Evolutionary conservation across 805 yeast genomes (phyloP), one percentile per base, ranked within the genome.

Genomic region (Candida succiphila): DNA sequence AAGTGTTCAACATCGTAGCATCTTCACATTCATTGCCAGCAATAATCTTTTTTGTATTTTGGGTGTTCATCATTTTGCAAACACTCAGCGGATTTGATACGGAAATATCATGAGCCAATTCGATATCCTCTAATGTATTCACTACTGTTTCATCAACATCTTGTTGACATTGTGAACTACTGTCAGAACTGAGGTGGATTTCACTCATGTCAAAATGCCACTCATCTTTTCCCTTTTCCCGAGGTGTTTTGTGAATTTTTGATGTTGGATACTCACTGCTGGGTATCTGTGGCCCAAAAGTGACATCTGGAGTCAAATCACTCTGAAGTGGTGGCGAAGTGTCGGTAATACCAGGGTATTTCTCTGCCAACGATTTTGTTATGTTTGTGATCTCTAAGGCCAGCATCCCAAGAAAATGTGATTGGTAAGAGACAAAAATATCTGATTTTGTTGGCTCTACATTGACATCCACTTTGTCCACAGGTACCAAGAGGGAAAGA

Each of bases 361-460:
- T 21, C 23, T 7, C 23, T 8, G 23, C 23, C 10, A 21, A 8
- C 10, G 23, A 8, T 10, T 8, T 8, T 8, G 10, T 10, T 8
- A 8, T 7, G 7, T 10, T 21, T 21, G 23, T 21, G 10, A 21
- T 8, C 3, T 27, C 12, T 2, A 33, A 27, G 24, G 37, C 30
- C n/a, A 58, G 29, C 3, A 37, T 25, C 1, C 25, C 35, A 4
- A 60, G 20, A 6, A 60, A 16, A 0, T 12, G 13, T 1, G 44
- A 48, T 15, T 48, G 43, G 17, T 48, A 41, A 12, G 36, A 38
- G 0, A 66, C 33, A 36, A 66, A 24, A 4, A 64, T 47, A 43
- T 65, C 69, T 24, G 59, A 56, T 35, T 67, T 67, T 33, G 54
- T 60, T 3, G 72, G 71, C 36, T 66, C 72, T 19, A 67, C 54